A percentile compares a stretch with the other conserved stretches of the same genome.
Evolutionary conservation across 495 filamentous ascomycete species (phyloP).

Genomic region (Sporormia fimetaria): DNA sequence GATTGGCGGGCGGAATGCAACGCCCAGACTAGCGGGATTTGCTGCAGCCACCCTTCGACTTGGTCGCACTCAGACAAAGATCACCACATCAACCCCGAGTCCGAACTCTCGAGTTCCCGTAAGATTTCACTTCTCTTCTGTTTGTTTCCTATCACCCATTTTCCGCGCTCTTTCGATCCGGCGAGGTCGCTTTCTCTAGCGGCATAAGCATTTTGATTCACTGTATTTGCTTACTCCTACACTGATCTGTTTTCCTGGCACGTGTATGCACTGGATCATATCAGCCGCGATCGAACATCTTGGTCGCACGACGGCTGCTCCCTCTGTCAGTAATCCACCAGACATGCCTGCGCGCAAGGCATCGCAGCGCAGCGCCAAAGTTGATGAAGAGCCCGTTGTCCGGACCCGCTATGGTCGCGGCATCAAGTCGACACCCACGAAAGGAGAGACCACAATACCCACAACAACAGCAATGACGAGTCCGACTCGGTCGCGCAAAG

Average conservation of each 20-base stretch:
- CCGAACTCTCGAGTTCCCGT: background rate
- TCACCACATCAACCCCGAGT: constrained; percentile 9
- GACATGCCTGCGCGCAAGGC: constrained; percentile 5
- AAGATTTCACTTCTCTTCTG: constrained; percentile 2
- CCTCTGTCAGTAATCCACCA: background rate
- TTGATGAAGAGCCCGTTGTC: constrained; percentile 8
- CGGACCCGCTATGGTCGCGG: constrained; percentile 19
- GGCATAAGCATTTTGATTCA: constrained; percentile 2
- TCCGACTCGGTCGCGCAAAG: constrained; percentile 6
- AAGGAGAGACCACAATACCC: constrained; percentile 9
- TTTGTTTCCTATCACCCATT: background rate
- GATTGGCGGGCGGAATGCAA: constrained; percentile 6
- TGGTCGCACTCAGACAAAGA: constrained; percentile 12
- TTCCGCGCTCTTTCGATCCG: too few relatives aligned
- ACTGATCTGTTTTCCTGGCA: constrained; percentile 11
- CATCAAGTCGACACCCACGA: constrained; percentile 12
- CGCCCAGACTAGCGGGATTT: background rate
- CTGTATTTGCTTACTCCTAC: constrained; percentile 1
- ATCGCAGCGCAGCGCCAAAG: constrained; percentile 8
- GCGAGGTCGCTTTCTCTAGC: background rate
- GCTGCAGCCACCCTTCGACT: background rate
- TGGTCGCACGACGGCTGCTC: background rate
- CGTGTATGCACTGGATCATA: constrained; percentile 6
- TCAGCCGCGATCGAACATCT: background rate
- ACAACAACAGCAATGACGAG: constrained; percentile 7